Evolutionary conservation across 352 stramenopile genomes (phyloP), one percentile per base, ranked within the genome.

Genomic region (Globisporangium sylvaticum): DNA sequence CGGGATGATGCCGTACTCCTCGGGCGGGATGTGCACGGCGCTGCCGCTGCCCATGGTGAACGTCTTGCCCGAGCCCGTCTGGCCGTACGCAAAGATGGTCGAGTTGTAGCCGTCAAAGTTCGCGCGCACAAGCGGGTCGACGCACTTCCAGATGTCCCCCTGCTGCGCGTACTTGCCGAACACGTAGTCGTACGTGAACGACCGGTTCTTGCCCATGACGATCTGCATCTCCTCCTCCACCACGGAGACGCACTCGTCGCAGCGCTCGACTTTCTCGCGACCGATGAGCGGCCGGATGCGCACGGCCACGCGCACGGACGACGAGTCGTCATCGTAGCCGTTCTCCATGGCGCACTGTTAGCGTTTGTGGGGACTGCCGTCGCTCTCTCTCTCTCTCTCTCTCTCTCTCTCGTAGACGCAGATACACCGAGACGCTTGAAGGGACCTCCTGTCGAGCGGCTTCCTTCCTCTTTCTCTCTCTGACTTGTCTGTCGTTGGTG

Each of bases 141-240:
- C 87, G 69, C 88, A 94, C 55, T 70, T 67, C 84, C 86, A 96
- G 58, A 96, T 89, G 72, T 96, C 88, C 66, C 84, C 81, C 77
- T 96, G 89, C 64, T 89, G 79, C 52, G 85, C 80, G 70, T 92
- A 87, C 72, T 91, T 89, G 63, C 87, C 83, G 73, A 90, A 96
- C 27, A 93, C 86, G 73, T 96, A 92, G 74, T 96, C 89, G 84
- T 94, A 96, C 67, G 89, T 96, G 72, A 96, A 96, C 65, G 87
- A 82, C 59, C 84, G 81, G 72, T 95, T 94, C 80, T 94, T 94
- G 69, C 84, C 86, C 78, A 93, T 92, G 58, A 96, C 82, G 66
- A 96, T 83, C 77, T 96, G 88, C 64, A 76, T 81, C 65, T 94
- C 88, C 44, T 84, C 81, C 53, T 92, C 86, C 54, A 94, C 80